Percentiles rank a stretch among this genome's conserved stretches.
phyloP scores from a whole-genome alignment of 2,329 filamentous ascomycete genomes.

The Aspergillus phoenicis region DNA sequence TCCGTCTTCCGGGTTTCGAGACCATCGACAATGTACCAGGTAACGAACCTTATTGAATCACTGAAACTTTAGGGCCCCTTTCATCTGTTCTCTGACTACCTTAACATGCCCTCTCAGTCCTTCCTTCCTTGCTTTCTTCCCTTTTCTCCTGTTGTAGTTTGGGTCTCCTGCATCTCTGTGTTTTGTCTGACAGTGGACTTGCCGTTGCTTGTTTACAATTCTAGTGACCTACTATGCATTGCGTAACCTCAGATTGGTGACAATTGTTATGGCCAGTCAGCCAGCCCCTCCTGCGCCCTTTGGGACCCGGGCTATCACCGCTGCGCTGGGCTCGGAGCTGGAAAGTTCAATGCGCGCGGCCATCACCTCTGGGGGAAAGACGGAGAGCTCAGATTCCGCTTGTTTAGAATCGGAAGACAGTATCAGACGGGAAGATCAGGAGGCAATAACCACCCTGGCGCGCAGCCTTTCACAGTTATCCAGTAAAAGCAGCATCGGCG shows the following conservation, averaged over 20 bases:
- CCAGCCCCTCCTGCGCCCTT: constrained; percentile 24
- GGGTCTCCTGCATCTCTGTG: not conserved
- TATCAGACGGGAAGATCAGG: constrained; percentile 25
- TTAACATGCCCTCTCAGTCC: not conserved
- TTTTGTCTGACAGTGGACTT: not conserved
- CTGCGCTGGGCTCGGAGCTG: constrained; percentile 6
- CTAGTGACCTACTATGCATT: not conserved
- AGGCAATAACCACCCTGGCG: constrained; percentile 33
- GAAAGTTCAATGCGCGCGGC: constrained; percentile 10
- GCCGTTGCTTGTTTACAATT: not conserved
- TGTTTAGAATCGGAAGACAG: constrained; percentile 27
- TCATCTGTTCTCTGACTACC: not conserved
- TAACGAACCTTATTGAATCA: not conserved
- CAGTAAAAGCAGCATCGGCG: constrained; percentile 22
- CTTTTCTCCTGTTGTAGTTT: not conserved
- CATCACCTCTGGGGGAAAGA: constrained; percentile 15
- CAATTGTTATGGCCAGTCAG: constrained; percentile 15
- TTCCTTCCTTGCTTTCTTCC: not conserved
- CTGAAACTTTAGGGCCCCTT: not conserved
- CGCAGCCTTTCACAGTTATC: constrained; percentile 36
- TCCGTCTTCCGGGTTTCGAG: not conserved
- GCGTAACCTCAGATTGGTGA: not conserved
- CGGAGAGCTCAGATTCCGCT: constrained; percentile 29
- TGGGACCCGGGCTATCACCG: constrained; percentile 17
- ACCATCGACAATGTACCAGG: not conserved